Conservation (phyloP, 164 flowering plant genomes). For the Tetracentron sinense region DNA sequence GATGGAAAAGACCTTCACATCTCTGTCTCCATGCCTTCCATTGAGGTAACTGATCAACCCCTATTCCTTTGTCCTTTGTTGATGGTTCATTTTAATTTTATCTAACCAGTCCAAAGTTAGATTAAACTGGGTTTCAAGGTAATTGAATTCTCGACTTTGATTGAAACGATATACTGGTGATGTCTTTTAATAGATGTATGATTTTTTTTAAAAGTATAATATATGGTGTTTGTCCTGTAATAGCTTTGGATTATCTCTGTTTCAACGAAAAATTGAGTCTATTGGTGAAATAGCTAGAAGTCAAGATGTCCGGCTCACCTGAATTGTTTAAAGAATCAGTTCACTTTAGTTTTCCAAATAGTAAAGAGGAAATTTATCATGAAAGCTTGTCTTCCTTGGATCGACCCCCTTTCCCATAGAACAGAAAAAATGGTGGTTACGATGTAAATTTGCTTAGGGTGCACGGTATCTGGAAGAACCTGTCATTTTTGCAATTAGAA, state of each 20-base stretch:
- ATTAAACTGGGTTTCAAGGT: not conserved
- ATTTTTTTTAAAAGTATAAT: too few relatives aligned
- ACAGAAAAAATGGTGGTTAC: too few relatives aligned
- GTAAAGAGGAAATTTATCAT: not conserved
- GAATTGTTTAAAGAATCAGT: not conserved
- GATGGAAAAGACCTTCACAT: conserved; percentile 74
- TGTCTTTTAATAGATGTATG: too few relatives aligned
- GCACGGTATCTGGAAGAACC: not conserved
- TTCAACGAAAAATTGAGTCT: too few relatives aligned
- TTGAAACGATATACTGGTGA: too few relatives aligned
- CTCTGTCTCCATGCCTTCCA: conserved; percentile 84
- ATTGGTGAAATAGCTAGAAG: not conserved
- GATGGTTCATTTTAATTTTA: too few relatives aligned
- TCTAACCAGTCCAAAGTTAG: not conserved
- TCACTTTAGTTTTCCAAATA: not conserved
- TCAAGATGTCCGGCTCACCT: not conserved
- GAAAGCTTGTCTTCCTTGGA: not conserved
- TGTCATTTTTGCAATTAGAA: not conserved
- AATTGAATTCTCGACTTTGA: too few relatives aligned
- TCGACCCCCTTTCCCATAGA: not conserved
- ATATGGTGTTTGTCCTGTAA: not conserved
- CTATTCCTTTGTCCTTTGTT: not conserved
- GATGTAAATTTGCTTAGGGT: too few relatives aligned
- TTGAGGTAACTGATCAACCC: conserved; percentile 48
- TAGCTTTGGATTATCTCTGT: too few relatives aligned